Evolutionary conservation across 192 early-diverging fungal genomes (phyloP).

Genomic region (Gaertneriomyces sp.): DNA sequence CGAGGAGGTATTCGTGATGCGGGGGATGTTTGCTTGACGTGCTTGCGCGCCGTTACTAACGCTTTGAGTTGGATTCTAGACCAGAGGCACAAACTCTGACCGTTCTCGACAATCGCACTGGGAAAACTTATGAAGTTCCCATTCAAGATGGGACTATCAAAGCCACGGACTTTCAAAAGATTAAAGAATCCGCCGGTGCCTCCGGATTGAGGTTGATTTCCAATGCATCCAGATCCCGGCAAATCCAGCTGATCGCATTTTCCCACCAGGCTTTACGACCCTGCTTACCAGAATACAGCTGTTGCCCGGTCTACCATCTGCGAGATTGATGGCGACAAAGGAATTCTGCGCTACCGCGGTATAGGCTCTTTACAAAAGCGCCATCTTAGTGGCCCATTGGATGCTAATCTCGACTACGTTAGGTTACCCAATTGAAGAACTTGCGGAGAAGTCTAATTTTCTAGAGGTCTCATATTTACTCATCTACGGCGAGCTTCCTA

Average conservation of each 20-base stretch:
- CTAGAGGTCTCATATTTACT: constrained; percentile 65
- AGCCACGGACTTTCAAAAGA: constrained; percentile 36
- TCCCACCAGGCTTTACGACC: constrained; percentile 30
- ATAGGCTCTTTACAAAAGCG: too few species aligned
- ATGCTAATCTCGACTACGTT: too few species aligned
- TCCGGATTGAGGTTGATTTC: constrained; percentile 5
- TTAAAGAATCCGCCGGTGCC: constrained; percentile 6
- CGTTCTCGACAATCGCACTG: constrained; percentile 64
- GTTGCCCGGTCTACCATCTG: constrained; percentile 57
- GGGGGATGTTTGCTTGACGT: not conserved
- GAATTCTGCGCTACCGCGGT: constrained; percentile 50
- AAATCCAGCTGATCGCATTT: constrained; percentile 24
- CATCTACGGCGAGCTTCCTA: constrained; percentile 60
- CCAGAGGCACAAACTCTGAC: constrained; percentile 50
- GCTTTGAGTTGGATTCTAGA: constrained; percentile 7
- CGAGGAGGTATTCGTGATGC: not conserved
- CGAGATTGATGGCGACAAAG: constrained; percentile 65
- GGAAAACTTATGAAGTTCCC: constrained; percentile 54
- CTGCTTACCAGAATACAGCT: constrained; percentile 58
- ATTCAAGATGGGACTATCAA: constrained; percentile 46
- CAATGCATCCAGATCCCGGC: not conserved
- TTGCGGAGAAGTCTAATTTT: constrained; percentile 62
- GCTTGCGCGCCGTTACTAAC: not conserved
- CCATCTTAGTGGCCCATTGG: too few species aligned
- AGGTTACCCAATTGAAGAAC: constrained; percentile 64